A percentile compares a stretch with the other conserved stretches of the same genome.
These are phyloP conservation scores for Pythium chondricola DNA, from an alignment of 352 stramenopile species.

Conservation along the genomic window DNA sequence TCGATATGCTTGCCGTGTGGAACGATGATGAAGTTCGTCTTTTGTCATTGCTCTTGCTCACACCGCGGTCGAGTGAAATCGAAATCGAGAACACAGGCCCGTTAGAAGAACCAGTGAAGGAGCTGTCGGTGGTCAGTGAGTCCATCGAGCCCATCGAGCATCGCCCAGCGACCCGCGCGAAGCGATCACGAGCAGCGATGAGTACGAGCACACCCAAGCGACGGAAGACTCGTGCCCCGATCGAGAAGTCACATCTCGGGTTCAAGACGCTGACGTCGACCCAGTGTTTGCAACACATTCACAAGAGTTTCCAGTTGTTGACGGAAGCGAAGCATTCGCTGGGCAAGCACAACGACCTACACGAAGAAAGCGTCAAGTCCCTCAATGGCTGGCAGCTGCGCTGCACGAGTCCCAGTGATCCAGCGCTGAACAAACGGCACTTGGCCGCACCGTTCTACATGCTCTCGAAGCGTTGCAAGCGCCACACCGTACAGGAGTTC, in stretches of 20 bases:
- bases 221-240: too few relatives aligned
- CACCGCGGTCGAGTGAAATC: not conserved
- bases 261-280: conserved; percentile 4
- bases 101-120: too few relatives aligned
- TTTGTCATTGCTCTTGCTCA: not conserved
- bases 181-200: too few relatives aligned
- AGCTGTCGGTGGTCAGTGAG: too few relatives aligned
- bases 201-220: too few relatives aligned
- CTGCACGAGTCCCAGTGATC: not conserved
- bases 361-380: not conserved
- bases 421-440: not conserved
- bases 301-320: conserved; percentile 5
- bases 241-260: too few relatives aligned
- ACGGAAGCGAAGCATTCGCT: not conserved
- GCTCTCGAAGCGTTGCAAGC: not conserved
- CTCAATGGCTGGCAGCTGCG: conserved; percentile 1
- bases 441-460: not conserved
- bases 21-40: not conserved
- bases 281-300: conserved; percentile 5
- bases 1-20: not conserved
- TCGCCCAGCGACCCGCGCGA: too few relatives aligned
- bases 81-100: too few relatives aligned
- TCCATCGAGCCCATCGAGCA: too few relatives aligned
- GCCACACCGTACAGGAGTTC: not conserved
- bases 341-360: not conserved